Base-by-base conservation (phyloP, 192 early-diverging fungal genomes). In the Lobosporangium transversale region DNA sequence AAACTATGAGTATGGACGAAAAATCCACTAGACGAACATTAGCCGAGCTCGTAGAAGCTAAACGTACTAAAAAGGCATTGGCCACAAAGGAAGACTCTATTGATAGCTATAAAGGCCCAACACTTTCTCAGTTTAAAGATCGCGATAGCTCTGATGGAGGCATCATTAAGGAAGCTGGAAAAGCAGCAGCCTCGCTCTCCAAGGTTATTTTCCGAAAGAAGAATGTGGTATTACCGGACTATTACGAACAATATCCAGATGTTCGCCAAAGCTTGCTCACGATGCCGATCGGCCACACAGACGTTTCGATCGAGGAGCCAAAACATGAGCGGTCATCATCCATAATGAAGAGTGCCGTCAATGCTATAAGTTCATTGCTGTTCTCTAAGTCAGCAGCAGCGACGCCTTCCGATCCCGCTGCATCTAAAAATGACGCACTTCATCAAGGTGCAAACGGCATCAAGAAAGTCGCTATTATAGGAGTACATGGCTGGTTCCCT, bases 401-500 rank as follows among this genome's bases (percentile, higher is more conserved):
- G 15, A 43, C 70, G 92, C 95, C 23, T 14, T 21, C 52, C 37
- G 14, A 7, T 5, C 32, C 68, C 1, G 31, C 59, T 9, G 23
- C 53, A 1, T 5, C 32, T 14, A 45, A 47, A 11, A 40, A 49
- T 31, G 62, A 74, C 1, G 21, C 30, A 0, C 29, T 53, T 15
- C 62, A 66, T 24, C 62, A 27, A 29, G 70, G 62, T 6, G 21
- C 76, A 17, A 53, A 50, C 7, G 84, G 74, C 47, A 68, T 83
- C 18, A 79, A 83, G 37, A 78, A 82, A 9, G 84, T 95, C 18
- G 91, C 83, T 12, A 87, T 98, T 8, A 86, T 98, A 47, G 94
- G 96, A 21, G 87, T 97, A 1, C 95, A 97, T 53, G 95, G 95
- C 6, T 97, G 94, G 94, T 98, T 96, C 67, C 97, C 97, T 1